Conservation (phyloP, 176 grass and related monocot genomes). For the Zoysia pacifica region DNA sequence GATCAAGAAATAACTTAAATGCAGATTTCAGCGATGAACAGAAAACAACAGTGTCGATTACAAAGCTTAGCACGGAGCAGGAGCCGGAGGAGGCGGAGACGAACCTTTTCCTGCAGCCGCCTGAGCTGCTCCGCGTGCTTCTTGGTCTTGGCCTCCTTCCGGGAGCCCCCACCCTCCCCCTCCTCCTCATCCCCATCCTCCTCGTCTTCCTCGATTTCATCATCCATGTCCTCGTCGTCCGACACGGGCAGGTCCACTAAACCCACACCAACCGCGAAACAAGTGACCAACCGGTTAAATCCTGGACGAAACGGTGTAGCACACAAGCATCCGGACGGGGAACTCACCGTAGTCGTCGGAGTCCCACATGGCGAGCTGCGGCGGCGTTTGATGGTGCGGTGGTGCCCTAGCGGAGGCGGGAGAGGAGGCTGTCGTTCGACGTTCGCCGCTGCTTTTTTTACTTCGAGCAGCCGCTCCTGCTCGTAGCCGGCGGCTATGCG, state of each 20-base stretch:
- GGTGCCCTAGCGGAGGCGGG: conserved; percentile 8
- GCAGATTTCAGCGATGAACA: neutral
- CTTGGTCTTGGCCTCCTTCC: conserved; percentile 46
- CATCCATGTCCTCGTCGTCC: conserved; percentile 32
- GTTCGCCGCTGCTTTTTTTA: no score
- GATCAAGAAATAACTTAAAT: neutral
- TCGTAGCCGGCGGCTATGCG: no score
- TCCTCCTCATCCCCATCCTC: conserved; percentile 1
- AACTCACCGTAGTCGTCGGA: conserved; percentile 57
- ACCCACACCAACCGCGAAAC: conserved; percentile 22
- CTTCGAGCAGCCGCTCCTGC: no score
- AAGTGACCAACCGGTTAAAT: conserved; percentile 16
- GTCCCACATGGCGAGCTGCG: conserved; percentile 60
- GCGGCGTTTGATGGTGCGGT: neutral
- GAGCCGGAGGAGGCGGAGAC: neutral
- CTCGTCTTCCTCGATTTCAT: conserved; percentile 11
- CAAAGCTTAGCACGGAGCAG: neutral
- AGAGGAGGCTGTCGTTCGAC: no score
- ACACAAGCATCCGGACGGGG: neutral
- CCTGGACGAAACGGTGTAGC: neutral
- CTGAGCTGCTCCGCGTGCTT: conserved; percentile 70
- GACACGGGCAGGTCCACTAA: conserved; percentile 49
- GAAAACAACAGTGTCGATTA: neutral
- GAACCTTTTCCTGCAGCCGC: conserved; percentile 77
- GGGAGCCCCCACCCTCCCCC: neutral